Base-by-base conservation (phyloP, 805 yeast genomes). In the Candida vartiovaarae region DNA sequence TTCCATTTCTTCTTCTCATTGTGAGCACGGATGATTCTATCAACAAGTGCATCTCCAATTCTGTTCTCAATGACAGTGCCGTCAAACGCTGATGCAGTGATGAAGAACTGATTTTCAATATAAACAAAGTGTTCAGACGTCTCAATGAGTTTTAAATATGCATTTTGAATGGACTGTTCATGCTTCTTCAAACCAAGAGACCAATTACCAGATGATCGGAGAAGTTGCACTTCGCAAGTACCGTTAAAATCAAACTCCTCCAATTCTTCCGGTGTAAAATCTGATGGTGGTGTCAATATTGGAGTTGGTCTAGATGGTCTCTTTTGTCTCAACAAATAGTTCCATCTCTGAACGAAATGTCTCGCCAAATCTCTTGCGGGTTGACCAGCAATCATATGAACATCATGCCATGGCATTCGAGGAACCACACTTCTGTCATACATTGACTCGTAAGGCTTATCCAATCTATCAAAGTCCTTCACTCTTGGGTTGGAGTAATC, bases 331-430 rank as follows among this genome's bases (percentile, higher is more conserved):
- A 95, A 63, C 34, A 93, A 70, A 59, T 87, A 93, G 61, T 93
- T 93, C 99, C 99, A 93, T 55, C 99, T 76, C 67, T 93, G 99
- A 10, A 89, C 95, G 64, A 95, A 93, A 62, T 93, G 98, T 45
- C 99, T 76, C 0, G 95, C 76, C 41, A 91, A 64, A 62, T 93
- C 99, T 47, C 97, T 74, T 0, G 98, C 99, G 4, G 90, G 80
- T 56, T 90, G 95, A 10, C 99, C 99, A 3, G 90, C 78, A 1
- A 89, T 80, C 95, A 90, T 93, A 53, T 93, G 98, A 33, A 93
- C 87, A 72, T 93, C 99, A 63, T 93, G 99, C 99, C 99, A 93
- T 8, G 99, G 99, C 99, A 93, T 93, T 55, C 99, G 76, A 3
- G 99, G 98, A 23, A 77, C 74, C 20, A 62, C 62, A 11, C 74